A percentile compares a stretch with the other conserved stretches of the same genome.
Conservation (phyloP, 2,329 filamentous ascomycete genomes). For the Orbilia blumenaviensis region DNA sequence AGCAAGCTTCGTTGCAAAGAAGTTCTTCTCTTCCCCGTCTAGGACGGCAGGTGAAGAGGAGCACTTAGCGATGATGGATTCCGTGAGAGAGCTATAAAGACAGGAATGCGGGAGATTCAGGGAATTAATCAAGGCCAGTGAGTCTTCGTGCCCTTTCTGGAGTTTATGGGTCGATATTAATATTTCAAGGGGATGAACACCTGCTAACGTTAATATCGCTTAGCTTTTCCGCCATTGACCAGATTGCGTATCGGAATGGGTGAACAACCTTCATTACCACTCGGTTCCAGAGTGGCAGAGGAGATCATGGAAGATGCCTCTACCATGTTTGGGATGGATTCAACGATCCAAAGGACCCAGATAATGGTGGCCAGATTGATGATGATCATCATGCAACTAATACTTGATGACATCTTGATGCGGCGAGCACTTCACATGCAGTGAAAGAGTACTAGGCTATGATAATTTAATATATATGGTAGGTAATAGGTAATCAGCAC, state of each 20-base stretch:
- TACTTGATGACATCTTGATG: neutral
- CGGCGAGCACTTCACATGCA: neutral
- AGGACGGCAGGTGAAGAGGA: conserved; percentile 28
- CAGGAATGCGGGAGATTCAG: conserved; percentile 59
- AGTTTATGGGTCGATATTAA: conserved; percentile 17
- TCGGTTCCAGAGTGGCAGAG: neutral
- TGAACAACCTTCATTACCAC: neutral
- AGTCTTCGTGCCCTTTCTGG: conserved; percentile 26
- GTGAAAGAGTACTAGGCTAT: too few relatives aligned
- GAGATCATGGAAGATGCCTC: neutral
- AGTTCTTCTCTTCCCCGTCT: conserved; percentile 52
- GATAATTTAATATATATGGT: neutral
- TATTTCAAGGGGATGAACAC: conserved; percentile 7
- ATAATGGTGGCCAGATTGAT: neutral
- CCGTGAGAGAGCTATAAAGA: conserved; percentile 42
- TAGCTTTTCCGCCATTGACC: neutral
- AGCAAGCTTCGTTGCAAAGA: conserved; percentile 56
- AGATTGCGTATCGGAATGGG: neutral
- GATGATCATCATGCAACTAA: neutral
- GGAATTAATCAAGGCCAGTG: conserved; percentile 55
- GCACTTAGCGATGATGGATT: conserved; percentile 40
- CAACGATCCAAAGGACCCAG: neutral
- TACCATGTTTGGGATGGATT: neutral
- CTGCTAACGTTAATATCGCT: neutral
- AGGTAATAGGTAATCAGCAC: neutral